phyloP scores from a whole-genome alignment of 106 monocot species.

The Apostasia ramifera region DNA sequence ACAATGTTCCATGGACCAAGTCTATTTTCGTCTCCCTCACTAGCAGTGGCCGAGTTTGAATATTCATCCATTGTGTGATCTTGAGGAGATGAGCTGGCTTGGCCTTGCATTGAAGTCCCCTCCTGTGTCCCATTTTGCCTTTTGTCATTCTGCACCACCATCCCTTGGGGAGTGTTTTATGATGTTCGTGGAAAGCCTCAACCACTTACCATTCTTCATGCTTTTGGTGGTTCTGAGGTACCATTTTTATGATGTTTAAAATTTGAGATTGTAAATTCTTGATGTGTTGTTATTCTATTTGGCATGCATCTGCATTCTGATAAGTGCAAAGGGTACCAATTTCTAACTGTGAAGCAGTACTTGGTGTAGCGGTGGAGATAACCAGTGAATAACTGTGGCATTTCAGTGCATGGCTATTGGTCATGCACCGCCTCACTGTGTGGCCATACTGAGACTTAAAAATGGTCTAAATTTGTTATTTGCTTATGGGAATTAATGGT shows the following conservation, averaged over 20 bases:
- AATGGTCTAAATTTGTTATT: too few relatives aligned
- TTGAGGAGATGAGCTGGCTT: too few relatives aligned
- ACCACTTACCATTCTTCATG: conserved; percentile 74
- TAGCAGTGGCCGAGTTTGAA: too few relatives aligned
- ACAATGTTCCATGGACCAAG: too few relatives aligned
- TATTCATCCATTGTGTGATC: too few relatives aligned
- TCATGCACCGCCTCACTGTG: not conserved
- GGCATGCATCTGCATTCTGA: not conserved
- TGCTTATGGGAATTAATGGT: too few relatives aligned
- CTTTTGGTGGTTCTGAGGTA: conserved; percentile 89
- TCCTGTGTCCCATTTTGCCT: too few relatives aligned
- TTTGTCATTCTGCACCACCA: too few relatives aligned
- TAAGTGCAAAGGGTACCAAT: not conserved
- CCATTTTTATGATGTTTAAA: not conserved
- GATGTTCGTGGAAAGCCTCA: conserved; percentile 89
- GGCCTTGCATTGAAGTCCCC: too few relatives aligned
- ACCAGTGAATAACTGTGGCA: not conserved
- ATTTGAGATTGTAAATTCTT: not conserved
- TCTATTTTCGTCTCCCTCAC: too few relatives aligned
- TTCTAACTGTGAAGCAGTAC: too few relatives aligned
- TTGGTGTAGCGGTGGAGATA: not conserved
- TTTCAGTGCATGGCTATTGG: conserved; percentile 1
- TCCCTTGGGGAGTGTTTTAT: conserved; percentile 47
- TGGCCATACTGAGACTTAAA: too few relatives aligned
- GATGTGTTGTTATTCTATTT: not conserved